These are phyloP conservation scores for Prunus armeniaca DNA, from an alignment of 306 rosid genomes.

Conservation along the genomic window DNA sequence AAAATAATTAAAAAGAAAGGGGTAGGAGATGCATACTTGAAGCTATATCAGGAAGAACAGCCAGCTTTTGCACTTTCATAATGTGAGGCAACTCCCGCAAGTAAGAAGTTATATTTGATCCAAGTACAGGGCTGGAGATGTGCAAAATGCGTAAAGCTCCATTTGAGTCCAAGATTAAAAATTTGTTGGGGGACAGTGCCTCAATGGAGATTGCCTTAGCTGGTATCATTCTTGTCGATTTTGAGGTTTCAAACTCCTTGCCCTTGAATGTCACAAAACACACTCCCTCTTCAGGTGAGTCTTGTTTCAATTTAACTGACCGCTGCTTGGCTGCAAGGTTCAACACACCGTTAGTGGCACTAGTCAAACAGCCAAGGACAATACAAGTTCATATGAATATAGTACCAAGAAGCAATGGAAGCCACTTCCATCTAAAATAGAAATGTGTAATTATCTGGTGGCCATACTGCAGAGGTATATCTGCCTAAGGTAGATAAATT, in stretches of 20 bases:
- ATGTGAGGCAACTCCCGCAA: slow-evolving; percentile 54
- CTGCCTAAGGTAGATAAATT: slow-evolving; percentile 5
- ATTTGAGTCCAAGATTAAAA: slow-evolving; percentile 66
- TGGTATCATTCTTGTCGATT: slow-evolving; percentile 34
- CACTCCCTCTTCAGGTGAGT: slow-evolving; percentile 47
- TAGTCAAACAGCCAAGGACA: background rate
- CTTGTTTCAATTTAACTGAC: slow-evolving; percentile 46
- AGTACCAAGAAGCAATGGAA: slow-evolving; percentile 22
- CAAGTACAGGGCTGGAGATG: slow-evolving; percentile 48
- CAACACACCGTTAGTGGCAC: slow-evolving; percentile 34
- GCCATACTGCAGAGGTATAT: slow-evolving; percentile 20
- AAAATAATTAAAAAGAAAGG: slow-evolving; percentile 1
- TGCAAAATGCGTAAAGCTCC: slow-evolving; percentile 70
- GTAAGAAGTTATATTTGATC: slow-evolving; percentile 47
- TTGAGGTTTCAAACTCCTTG: slow-evolving; percentile 38
- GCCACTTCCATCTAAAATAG: slow-evolving; percentile 12
- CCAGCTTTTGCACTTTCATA: slow-evolving; percentile 62
- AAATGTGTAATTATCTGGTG: slow-evolving; percentile 10
- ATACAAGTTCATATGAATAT: slow-evolving; percentile 2
- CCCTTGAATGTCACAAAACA: slow-evolving; percentile 62
- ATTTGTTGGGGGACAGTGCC: slow-evolving; percentile 60
- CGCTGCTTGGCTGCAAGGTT: slow-evolving; percentile 60
- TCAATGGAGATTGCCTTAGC: slow-evolving; percentile 70
- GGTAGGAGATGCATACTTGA: slow-evolving; percentile 45
- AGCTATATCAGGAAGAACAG: slow-evolving; percentile 63